Conservation (phyloP, 192 early-diverging fungal genomes). For the Entomortierella parvispora region DNA sequence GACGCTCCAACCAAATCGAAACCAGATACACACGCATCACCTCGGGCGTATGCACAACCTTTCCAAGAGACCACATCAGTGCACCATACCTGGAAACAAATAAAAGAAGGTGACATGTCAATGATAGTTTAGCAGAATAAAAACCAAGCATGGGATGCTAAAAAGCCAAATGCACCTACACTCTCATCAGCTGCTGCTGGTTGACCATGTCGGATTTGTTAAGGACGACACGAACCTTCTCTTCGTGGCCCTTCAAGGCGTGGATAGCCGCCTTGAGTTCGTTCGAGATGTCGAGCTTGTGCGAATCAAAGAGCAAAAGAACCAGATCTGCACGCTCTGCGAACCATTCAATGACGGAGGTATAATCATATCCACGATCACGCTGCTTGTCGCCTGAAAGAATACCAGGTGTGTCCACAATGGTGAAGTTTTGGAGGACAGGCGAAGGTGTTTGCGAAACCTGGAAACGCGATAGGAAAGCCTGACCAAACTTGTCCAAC, state of each 20-base stretch:
- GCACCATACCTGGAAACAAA: constrained; percentile 72
- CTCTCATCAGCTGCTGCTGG: constrained; percentile 86
- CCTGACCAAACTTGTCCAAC: constrained; percentile 77
- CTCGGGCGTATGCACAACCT: constrained; percentile 85
- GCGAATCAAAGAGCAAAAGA: constrained; percentile 83
- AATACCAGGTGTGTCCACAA: constrained; percentile 89
- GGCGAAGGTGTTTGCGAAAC: constrained; percentile 82
- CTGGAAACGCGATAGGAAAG: constrained; percentile 85
- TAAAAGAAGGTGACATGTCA: background rate
- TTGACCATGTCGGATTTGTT: constrained; percentile 89
- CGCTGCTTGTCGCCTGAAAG: constrained; percentile 83
- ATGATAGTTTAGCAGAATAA: background rate
- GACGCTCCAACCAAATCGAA: constrained; percentile 79
- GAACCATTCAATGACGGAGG: constrained; percentile 84
- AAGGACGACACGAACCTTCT: constrained; percentile 83
- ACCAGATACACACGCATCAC: constrained; percentile 84
- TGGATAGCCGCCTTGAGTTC: constrained; percentile 83
- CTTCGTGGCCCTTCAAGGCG: constrained; percentile 79
- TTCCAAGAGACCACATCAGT: constrained; percentile 92
- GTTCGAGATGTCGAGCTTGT: constrained; percentile 88
- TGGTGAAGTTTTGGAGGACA: constrained; percentile 78
- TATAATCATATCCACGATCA: constrained; percentile 84
- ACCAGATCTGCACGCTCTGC: constrained; percentile 86
- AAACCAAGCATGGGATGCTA: background rate
- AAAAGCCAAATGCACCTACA: no score